phyloP scores from a whole-genome alignment of 305 asterid species.

The Coffea humblotiana region DNA sequence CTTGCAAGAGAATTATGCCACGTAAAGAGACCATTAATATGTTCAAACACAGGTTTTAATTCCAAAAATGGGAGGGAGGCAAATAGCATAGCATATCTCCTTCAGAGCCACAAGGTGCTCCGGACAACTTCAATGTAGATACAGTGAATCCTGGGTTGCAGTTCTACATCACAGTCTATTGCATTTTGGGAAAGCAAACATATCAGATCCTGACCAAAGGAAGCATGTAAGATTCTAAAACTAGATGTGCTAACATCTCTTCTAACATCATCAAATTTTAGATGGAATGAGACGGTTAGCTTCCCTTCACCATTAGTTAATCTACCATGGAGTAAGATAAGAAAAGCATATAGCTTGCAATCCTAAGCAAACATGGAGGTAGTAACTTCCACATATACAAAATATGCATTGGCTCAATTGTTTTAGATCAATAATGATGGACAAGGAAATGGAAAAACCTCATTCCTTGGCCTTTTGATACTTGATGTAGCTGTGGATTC shows the following conservation, averaged over 20 bases:
- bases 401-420: not conserved
- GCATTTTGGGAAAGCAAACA: not conserved
- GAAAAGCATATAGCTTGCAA: not conserved
- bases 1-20: not conserved
- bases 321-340: not conserved
- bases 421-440: not conserved
- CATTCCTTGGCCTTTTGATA: slow-evolving; percentile 57
- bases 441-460: slow-evolving; percentile 45
- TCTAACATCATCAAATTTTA: not conserved
- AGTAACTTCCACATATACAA: not conserved
- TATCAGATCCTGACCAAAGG: not conserved
- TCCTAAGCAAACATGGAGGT: not conserved
- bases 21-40: not conserved
- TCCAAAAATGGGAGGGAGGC: not conserved
- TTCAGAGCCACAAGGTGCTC: not conserved
- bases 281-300: not conserved
- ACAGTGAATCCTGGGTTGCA: not conserved
- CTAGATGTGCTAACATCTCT: not conserved
- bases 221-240: not conserved
- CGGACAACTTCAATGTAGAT: not conserved
- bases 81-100: not conserved
- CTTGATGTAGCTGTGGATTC: slow-evolving; percentile 94
- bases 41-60: not conserved
- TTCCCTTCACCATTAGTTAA: not conserved
- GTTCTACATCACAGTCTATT: not conserved